Conservation (phyloP, 2,329 filamentous ascomycete species). For the Neonectria ditissima region DNA sequence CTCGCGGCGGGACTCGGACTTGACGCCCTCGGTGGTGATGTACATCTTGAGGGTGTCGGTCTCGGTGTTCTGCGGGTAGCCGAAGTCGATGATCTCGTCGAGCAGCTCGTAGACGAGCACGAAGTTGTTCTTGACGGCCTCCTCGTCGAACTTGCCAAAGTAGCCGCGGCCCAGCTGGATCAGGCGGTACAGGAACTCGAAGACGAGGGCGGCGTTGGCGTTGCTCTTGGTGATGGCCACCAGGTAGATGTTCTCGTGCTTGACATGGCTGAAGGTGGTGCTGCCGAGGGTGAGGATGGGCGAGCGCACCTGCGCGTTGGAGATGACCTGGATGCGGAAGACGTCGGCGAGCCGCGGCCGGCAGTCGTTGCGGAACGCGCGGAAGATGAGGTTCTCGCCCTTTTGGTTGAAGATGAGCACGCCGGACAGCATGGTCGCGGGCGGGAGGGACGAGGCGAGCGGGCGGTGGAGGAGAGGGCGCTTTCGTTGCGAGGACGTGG, state of each 20-base stretch:
- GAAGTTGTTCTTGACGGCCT: slow-evolving; percentile 99
- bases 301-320: slow-evolving; percentile 96
- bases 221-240: slow-evolving; percentile 99
- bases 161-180: slow-evolving; percentile 93
- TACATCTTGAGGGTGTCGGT: slow-evolving; percentile 99
- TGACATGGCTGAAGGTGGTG: slow-evolving; percentile 99
- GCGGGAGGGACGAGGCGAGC: neutral
- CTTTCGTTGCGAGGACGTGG: neutral
- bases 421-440: slow-evolving; percentile 86
- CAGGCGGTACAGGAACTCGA: slow-evolving; percentile 96
- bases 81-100: slow-evolving; percentile 98
- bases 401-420: slow-evolving; percentile 99
- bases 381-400: slow-evolving; percentile 99
- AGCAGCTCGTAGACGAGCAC: slow-evolving; percentile 97
- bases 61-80: slow-evolving; percentile 98
- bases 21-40: slow-evolving; percentile 98
- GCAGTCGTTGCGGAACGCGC: slow-evolving; percentile 98
- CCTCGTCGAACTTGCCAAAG: slow-evolving; percentile 99
- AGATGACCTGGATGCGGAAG: slow-evolving; percentile 99
- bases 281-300: slow-evolving; percentile 97
- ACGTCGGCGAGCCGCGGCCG: slow-evolving; percentile 97
- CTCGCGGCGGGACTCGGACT: slow-evolving; percentile 85
- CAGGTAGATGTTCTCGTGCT: slow-evolving; percentile 98
- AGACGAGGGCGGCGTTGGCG: slow-evolving; percentile 96
- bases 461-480: neutral